Percentiles rank a stretch among this genome's conserved stretches.
Evolutionary conservation across 1,139 yeast genomes (phyloP).

Genomic region (Kurtzmaniella quercitrusa): DNA sequence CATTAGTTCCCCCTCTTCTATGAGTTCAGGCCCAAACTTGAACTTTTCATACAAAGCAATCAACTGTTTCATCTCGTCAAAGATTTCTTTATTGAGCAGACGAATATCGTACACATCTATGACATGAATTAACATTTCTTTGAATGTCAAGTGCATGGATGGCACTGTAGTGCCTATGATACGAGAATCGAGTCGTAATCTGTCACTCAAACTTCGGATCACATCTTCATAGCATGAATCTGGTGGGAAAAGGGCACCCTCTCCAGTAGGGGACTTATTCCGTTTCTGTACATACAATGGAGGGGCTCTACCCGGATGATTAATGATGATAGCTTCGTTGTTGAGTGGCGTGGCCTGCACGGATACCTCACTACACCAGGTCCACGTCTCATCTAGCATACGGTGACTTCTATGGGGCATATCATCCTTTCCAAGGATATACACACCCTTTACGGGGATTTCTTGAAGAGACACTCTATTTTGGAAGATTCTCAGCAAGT

Average conservation of each 20-base stretch:
- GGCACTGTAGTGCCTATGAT: constrained; percentile 33
- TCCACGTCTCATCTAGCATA: constrained; percentile 34
- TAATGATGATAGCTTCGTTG: constrained; percentile 33
- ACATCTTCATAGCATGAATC: constrained; percentile 63
- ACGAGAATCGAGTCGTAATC: constrained; percentile 39
- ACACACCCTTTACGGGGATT: constrained; percentile 62
- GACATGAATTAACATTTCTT: constrained; percentile 35
- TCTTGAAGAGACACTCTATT: constrained; percentile 60
- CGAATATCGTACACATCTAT: constrained; percentile 11
- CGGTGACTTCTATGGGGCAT: constrained; percentile 48
- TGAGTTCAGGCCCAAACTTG: constrained; percentile 62
- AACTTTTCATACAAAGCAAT: constrained; percentile 63
- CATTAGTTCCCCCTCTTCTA: constrained; percentile 57
- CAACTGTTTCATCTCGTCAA: constrained; percentile 20
- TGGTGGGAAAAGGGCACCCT: constrained; percentile 48
- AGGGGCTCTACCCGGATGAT: constrained; percentile 63
- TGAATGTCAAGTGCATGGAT: constrained; percentile 44
- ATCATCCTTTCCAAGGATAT: constrained; percentile 67
- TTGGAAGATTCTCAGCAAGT: constrained; percentile 52
- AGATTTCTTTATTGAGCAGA: constrained; percentile 11
- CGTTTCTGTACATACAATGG: constrained; percentile 35
- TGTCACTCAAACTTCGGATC: constrained; percentile 52
- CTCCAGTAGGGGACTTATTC: constrained; percentile 21
- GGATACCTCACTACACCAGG: constrained; percentile 43
- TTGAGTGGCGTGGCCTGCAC: constrained; percentile 49